Evolutionary conservation across 1,284 basidiomycete genomes (phyloP).

Genomic region (Ceratobasidium sp.): DNA sequence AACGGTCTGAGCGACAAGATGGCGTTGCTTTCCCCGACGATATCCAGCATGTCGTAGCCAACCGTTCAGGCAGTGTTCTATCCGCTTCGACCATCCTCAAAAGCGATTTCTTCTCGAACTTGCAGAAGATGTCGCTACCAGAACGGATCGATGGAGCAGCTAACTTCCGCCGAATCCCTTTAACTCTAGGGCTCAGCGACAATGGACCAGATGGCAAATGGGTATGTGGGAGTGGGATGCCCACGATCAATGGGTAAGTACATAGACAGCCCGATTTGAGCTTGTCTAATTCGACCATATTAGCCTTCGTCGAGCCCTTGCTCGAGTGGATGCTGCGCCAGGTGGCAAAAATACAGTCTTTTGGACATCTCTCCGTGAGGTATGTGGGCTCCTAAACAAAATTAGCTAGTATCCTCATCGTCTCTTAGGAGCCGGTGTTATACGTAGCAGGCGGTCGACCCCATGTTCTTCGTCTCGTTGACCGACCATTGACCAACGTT

Average conservation of each 20-base stretch:
- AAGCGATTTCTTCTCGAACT: slow-evolving; percentile 94
- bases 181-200: slow-evolving; percentile 61
- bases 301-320: slow-evolving; percentile 84
- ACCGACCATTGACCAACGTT: slow-evolving; percentile 90
- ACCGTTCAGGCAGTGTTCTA: slow-evolving; percentile 86
- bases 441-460: slow-evolving; percentile 86
- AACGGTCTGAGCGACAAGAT: slow-evolving; percentile 75
- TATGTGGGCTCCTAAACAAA: slow-evolving; percentile 48
- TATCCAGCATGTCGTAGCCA: slow-evolving; percentile 83
- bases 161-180: slow-evolving; percentile 85
- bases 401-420: slow-evolving; percentile 18
- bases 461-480: slow-evolving; percentile 91
- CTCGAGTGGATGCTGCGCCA: slow-evolving; percentile 82
- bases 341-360: slow-evolving; percentile 76
- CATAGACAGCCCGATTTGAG: slow-evolving; percentile 17
- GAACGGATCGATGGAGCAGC: slow-evolving; percentile 95
- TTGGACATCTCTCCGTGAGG: slow-evolving; percentile 94
- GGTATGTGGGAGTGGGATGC: slow-evolving; percentile 94
- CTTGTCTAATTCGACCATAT: slow-evolving; percentile 11
- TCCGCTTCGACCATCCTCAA: slow-evolving; percentile 96
- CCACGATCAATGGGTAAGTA: slow-evolving; percentile 81
- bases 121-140: slow-evolving; percentile 94
- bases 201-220: slow-evolving; percentile 61
- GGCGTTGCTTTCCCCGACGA: slow-evolving; percentile 90
- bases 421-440: slow-evolving; percentile 86